Evolutionary conservation across 2,329 filamentous ascomycete genomes (phyloP).

Genomic region (Graphilbum sp.): DNA sequence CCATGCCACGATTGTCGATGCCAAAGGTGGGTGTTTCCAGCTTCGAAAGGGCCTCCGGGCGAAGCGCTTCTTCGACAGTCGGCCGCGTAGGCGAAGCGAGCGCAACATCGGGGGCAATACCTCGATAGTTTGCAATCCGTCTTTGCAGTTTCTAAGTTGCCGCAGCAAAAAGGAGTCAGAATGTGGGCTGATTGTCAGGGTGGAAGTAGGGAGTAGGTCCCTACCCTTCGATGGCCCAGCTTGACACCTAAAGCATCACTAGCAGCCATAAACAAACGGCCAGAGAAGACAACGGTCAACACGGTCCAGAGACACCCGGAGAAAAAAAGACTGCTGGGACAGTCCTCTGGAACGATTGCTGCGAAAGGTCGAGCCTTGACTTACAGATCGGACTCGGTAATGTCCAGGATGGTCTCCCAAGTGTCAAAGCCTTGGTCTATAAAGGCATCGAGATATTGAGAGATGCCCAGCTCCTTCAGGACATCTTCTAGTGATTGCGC

Average conservation of each 20-base stretch:
- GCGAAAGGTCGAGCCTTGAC: background rate
- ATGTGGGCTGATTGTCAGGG: background rate
- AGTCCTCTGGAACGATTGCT: too few relatives aligned
- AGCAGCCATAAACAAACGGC: too few relatives aligned
- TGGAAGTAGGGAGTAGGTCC: conserved; percentile 12
- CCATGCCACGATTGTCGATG: conserved; percentile 26
- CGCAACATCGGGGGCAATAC: conserved; percentile 37
- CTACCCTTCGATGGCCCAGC: conserved; percentile 63
- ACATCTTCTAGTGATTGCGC: conserved; percentile 45
- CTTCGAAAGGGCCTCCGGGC: conserved; percentile 22
- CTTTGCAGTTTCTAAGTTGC: conserved; percentile 68
- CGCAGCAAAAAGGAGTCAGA: too few relatives aligned
- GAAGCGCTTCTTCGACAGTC: conserved; percentile 39
- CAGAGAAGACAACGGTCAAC: background rate
- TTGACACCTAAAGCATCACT: conserved; percentile 63
- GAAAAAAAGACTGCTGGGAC: too few relatives aligned
- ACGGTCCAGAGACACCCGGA: too few relatives aligned
- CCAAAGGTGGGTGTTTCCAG: conserved; percentile 10
- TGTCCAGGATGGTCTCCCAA: conserved; percentile 71
- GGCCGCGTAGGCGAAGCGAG: conserved; percentile 31
- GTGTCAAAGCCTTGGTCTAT: conserved; percentile 69
- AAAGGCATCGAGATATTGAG: conserved; percentile 59
- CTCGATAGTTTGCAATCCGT: conserved; percentile 59
- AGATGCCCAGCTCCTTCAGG: conserved; percentile 60
- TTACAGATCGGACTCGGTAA: conserved; percentile 69